phyloP scores from a whole-genome alignment of 2,329 filamentous ascomycete genomes.

The Ophiostoma tasmaniense region DNA sequence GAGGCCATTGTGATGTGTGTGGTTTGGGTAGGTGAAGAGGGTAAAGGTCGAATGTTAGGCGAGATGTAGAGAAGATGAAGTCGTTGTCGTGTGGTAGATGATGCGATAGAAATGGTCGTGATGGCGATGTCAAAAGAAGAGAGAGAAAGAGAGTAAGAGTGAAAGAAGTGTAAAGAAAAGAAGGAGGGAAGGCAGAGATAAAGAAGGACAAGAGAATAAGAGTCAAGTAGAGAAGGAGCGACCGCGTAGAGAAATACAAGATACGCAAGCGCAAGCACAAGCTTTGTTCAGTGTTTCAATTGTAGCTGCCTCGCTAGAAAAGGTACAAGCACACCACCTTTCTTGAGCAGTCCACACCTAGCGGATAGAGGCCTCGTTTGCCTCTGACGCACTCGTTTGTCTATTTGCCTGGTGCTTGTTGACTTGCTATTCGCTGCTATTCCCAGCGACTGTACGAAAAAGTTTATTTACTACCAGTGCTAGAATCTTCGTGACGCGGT shows the following conservation, averaged over 20 bases:
- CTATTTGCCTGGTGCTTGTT: neutral
- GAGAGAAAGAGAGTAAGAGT: neutral
- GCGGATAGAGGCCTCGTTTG: neutral
- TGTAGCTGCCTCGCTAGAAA: neutral
- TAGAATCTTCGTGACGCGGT: neutral
- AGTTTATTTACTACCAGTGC: neutral
- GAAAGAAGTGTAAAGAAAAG: neutral
- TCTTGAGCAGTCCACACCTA: neutral
- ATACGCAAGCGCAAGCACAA: neutral
- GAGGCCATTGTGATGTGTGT: slow-evolving; percentile 16
- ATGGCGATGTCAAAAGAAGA: neutral
- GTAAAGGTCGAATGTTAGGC: slow-evolving; percentile 2
- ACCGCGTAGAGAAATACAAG: neutral
- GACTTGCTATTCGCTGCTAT: neutral
- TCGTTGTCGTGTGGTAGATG: neutral
- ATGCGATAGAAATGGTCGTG: neutral
- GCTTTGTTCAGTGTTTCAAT: neutral
- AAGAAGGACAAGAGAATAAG: slow-evolving; percentile 1
- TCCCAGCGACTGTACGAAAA: neutral
- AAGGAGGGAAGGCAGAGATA: neutral
- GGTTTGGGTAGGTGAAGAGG: neutral
- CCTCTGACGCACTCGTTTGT: neutral
- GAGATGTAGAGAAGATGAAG: neutral
- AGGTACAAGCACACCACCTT: slow-evolving; percentile 11
- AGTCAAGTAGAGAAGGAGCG: neutral